These are phyloP conservation scores for Pavlovales sp. DNA, from an alignment of 208 protist species.

Conservation along the genomic window DNA sequence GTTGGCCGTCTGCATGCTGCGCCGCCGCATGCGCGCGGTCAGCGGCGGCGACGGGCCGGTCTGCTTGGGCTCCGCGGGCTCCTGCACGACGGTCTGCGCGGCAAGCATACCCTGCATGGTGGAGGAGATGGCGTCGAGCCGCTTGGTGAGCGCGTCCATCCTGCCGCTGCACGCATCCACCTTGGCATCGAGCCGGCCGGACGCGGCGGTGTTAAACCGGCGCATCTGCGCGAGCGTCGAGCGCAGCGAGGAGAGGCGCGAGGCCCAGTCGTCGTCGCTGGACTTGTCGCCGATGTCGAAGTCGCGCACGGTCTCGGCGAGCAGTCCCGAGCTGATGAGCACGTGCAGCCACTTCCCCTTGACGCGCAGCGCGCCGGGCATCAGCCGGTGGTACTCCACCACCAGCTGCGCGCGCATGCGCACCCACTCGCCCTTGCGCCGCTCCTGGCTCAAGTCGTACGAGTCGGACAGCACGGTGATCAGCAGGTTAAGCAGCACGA, in stretches of 20 bases:
- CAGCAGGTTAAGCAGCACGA: neutral
- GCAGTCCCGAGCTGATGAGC: neutral
- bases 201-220: no score
- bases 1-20: no score
- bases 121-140: no score
- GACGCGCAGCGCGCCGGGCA: neutral
- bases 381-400: neutral
- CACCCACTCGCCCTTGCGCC: neutral
- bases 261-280: neutral
- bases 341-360: neutral
- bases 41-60: no score
- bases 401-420: neutral
- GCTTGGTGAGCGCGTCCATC: no score
- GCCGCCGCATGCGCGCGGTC: no score
- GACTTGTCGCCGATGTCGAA: neutral
- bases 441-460: neutral
- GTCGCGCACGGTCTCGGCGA: neutral
- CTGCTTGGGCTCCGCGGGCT: no score
- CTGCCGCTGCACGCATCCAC: neutral
- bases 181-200: neutral
- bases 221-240: neutral
- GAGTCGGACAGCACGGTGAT: neutral
- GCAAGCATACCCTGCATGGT: no score
- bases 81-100: no score
- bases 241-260: neutral